Evolutionary conservation across 1,284 basidiomycete species (phyloP).

Genomic region (Leccinum subfulvum): DNA sequence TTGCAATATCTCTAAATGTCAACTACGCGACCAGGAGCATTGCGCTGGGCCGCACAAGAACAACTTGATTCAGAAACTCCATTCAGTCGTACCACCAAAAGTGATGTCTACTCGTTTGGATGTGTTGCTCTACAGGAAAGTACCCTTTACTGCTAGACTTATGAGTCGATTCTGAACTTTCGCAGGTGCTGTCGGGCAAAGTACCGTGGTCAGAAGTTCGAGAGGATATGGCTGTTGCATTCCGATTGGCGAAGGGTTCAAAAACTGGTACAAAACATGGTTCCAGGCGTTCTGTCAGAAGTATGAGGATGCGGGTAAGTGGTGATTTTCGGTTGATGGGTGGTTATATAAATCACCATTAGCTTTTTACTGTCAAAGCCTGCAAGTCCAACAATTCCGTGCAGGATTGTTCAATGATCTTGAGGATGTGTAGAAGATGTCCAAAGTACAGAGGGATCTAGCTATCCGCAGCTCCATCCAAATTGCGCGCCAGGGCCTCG

Average conservation of each 20-base stretch:
- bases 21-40: too few species aligned
- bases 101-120: too few species aligned
- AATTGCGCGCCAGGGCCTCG: conserved; percentile 66
- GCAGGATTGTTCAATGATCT: conserved; percentile 76
- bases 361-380: conserved; percentile 82
- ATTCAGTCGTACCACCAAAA: too few species aligned
- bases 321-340: neutral
- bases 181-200: too few species aligned
- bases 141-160: too few species aligned
- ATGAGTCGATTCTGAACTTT: too few species aligned
- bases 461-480: conserved; percentile 65
- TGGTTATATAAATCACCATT: conserved; percentile 4
- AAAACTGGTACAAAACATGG: conserved; percentile 73
- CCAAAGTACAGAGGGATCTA: conserved; percentile 61
- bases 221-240: too few species aligned
- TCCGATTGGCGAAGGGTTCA: conserved; percentile 31
- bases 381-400: conserved; percentile 79
- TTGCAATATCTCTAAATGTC: too few species aligned
- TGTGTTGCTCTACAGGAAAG: too few species aligned
- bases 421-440: conserved; percentile 76
- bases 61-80: too few species aligned
- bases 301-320: conserved; percentile 74
- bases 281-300: conserved; percentile 77
- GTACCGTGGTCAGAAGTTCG: too few species aligned
- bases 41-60: too few species aligned